A percentile compares a stretch with the other conserved stretches of the same genome.
Conservation (phyloP, 2,329 filamentous ascomycete genomes). For the Dendrostoma leiphaemia region DNA sequence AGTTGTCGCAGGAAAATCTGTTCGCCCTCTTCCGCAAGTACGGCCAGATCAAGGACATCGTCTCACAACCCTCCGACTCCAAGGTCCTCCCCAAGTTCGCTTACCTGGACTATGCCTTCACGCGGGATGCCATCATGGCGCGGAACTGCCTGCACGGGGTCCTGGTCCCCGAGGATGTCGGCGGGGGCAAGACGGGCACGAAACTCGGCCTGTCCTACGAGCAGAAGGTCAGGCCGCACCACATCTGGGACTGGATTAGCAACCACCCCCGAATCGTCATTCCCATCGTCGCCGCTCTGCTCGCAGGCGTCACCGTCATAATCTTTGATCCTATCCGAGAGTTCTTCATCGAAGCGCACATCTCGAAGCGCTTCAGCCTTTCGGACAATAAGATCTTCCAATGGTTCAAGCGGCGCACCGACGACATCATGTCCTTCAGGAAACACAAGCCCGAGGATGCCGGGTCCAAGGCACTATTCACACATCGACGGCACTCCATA, state of each 20-base stretch:
- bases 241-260: constrained; percentile 83
- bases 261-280: constrained; percentile 87
- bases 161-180: constrained; percentile 63
- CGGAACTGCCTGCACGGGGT: constrained; percentile 91
- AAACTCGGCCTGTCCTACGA: constrained; percentile 82
- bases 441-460: constrained; percentile 59
- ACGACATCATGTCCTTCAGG: constrained; percentile 62
- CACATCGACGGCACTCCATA: constrained; percentile 79
- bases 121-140: constrained; percentile 80
- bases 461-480: constrained; percentile 79
- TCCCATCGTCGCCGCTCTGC: constrained; percentile 73
- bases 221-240: constrained; percentile 70
- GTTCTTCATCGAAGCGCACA: constrained; percentile 86
- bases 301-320: constrained; percentile 80
- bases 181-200: constrained; percentile 75
- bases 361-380: constrained; percentile 74
- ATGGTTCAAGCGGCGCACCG: constrained; percentile 76
- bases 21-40: constrained; percentile 88
- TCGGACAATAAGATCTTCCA: constrained; percentile 71
- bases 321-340: constrained; percentile 94
- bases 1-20: constrained; percentile 81
- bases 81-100: constrained; percentile 82
- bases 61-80: constrained; percentile 78
- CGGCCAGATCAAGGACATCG: constrained; percentile 86
- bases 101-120: constrained; percentile 70